Evolutionary conservation across 305 asterid genomes (phyloP).

Genomic region (Andrographis paniculata): DNA sequence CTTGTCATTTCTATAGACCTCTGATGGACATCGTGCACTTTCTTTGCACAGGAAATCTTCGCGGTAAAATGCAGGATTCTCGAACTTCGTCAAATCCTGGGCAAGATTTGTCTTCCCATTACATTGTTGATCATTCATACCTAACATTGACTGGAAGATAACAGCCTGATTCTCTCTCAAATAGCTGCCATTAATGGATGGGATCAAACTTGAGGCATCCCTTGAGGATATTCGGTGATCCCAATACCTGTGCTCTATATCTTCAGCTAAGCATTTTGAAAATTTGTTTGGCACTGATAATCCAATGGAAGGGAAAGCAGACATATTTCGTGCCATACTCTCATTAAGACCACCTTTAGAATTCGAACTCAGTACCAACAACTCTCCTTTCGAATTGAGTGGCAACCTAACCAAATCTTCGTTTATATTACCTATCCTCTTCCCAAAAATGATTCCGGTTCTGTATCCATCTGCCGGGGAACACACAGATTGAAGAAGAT

Average conservation of each 20-base stretch:
- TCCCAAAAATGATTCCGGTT: slow-evolving; percentile 17
- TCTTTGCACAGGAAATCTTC: slow-evolving; percentile 18
- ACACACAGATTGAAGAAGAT: slow-evolving; percentile 18
- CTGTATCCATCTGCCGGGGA: slow-evolving; percentile 26
- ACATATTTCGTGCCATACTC: slow-evolving; percentile 18
- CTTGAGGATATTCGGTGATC: slow-evolving; percentile 19
- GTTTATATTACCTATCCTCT: slow-evolving; percentile 17
- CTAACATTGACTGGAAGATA: slow-evolving; percentile 27
- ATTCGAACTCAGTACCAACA: slow-evolving; percentile 30
- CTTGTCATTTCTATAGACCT: slow-evolving; percentile 20
- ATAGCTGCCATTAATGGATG: slow-evolving; percentile 18
- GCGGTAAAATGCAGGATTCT: slow-evolving; percentile 16
- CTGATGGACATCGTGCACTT: slow-evolving; percentile 18
- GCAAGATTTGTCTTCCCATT: slow-evolving; percentile 19
- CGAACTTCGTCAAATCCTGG: slow-evolving; percentile 12
- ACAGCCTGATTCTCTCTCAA: slow-evolving; percentile 18
- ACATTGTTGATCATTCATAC: slow-evolving; percentile 20
- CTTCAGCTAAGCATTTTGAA: slow-evolving; percentile 12
- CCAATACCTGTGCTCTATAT: no score
- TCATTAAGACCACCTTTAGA: slow-evolving; percentile 24
- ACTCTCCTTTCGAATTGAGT: slow-evolving; percentile 52
- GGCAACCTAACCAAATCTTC: slow-evolving; percentile 40
- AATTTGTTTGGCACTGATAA: slow-evolving; percentile 17
- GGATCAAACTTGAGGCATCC: slow-evolving; percentile 21
- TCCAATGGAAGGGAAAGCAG: slow-evolving; percentile 21